Evolutionary conservation across 345 rosid species (phyloP), one percentile per base, ranked within the genome.

Genomic region (Ceriops decandra): DNA sequence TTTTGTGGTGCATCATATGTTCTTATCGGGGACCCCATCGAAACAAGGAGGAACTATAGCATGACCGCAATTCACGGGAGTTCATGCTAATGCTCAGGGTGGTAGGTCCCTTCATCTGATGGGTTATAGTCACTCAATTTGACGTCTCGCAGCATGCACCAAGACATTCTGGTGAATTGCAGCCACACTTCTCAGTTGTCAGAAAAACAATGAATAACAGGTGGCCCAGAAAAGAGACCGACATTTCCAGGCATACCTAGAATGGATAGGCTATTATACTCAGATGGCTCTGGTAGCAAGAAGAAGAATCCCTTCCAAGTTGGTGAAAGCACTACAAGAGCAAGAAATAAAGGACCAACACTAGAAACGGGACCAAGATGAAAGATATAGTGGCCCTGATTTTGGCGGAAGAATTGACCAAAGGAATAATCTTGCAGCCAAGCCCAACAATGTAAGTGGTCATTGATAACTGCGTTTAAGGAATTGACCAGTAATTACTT

Each of bases 161-260:
- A 47, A 46, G 54, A 3, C 26, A 35, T 54, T 64, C 33, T 38
- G 24, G 52, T 3, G 8, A 11, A 57, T 71, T 30, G 58, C 61
- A 68, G 65, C 79, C 83, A 74, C 82, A 76, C 13, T 61, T 59
- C 77, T 62, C 15, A 33, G 26, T 61, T 53, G 65, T 19, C 63
- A 61, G 47, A 31, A 47, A 8, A 54, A 6, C 16, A 56, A 77
- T 58, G 63, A 74, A 58, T 46, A 15, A 49, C 61, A 66, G 72
- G 73, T 81, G 82, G 76, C 42, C 77, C 73, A 21, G 63, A 71
- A 57, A 62, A 51, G 67, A 81, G 70, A 80, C 80, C 66, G 31
- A 57, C 46, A 36, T 53, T 24, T 32, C 42, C 67, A 8, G 70
- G 76, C 73, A 66, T 57, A 63, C 60, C 74, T 61, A 53, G 60